A percentile compares a stretch with the other conserved stretches of the same genome.
Conservation (phyloP, 164 flowering plant species). For the Stephania yunnanensis region DNA sequence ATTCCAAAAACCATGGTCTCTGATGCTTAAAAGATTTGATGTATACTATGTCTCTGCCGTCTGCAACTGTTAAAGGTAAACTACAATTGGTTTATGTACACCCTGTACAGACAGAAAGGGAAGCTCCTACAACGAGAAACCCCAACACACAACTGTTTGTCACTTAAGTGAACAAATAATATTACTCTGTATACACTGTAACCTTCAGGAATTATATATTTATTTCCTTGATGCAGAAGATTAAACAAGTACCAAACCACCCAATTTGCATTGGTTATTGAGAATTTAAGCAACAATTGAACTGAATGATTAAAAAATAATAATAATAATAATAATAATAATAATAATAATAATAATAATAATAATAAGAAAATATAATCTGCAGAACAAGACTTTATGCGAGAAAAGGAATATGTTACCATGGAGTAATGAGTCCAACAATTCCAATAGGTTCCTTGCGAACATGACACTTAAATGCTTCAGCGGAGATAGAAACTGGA, state of each 20-base stretch:
- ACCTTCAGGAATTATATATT: neutral
- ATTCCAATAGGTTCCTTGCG: constrained; percentile 87
- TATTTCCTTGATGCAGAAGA: neutral
- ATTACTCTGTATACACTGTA: neutral
- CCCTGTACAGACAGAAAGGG: neutral
- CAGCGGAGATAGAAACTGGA: constrained; percentile 73
- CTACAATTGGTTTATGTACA: too few relatives aligned
- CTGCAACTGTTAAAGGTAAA: too few relatives aligned
- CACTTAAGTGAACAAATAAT: neutral
- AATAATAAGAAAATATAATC: neutral
- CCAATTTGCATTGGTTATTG: neutral
- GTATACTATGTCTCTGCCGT: too few relatives aligned
- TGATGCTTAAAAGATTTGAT: neutral
- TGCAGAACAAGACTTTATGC: neutral
- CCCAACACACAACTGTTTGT: neutral
- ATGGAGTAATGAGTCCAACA: constrained; percentile 91
- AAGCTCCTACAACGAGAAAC: neutral
- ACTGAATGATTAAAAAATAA: neutral
- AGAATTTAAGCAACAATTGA: neutral
- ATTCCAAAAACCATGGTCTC: too few relatives aligned
- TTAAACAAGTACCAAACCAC: neutral
- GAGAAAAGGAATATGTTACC: constrained; percentile 38
- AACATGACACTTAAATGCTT: constrained; percentile 63
- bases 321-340: neutral
- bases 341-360: neutral